Conservation (phyloP, 2,329 filamentous ascomycete species). For the Xylariales sp. region DNA sequence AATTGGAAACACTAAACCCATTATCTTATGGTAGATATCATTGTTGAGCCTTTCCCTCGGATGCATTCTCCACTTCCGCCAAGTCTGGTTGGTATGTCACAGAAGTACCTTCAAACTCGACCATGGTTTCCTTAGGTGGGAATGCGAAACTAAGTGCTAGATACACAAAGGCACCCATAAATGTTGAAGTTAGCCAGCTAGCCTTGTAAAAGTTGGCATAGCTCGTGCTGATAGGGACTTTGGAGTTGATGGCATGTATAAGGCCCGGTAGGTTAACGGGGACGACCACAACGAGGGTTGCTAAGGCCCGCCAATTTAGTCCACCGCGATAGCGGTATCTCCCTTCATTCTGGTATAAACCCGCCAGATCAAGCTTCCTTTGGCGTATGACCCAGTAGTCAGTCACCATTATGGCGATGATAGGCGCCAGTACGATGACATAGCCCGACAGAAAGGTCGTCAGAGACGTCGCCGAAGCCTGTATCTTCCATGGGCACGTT, state of each 20-base stretch:
- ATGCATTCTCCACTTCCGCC: too few species aligned
- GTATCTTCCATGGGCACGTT: conserved; percentile 7
- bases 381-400: conserved; percentile 10
- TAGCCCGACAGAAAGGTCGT: conserved; percentile 8
- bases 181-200: conserved; percentile 7
- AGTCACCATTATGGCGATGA: conserved; percentile 9
- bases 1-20: too few species aligned
- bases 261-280: conserved; percentile 7
- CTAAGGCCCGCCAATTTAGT: conserved; percentile 8
- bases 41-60: too few species aligned
- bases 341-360: conserved; percentile 8
- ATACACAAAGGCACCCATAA: conserved; percentile 6
- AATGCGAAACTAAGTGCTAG: background rate
- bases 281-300: conserved; percentile 5
- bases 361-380: conserved; percentile 4
- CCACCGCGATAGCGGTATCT: conserved; percentile 7
- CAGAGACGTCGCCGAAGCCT: conserved; percentile 6
- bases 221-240: background rate
- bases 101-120: too few species aligned
- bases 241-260: conserved; percentile 3
- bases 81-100: too few species aligned
- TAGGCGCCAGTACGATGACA: conserved; percentile 9
- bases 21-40: too few species aligned
- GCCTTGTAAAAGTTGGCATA: conserved; percentile 7
- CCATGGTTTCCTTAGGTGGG: too few species aligned